These are phyloP conservation scores for Phaeomoniella chlamydospora DNA, from an alignment of 2,329 filamentous ascomycete genomes.

Conservation along the genomic window DNA sequence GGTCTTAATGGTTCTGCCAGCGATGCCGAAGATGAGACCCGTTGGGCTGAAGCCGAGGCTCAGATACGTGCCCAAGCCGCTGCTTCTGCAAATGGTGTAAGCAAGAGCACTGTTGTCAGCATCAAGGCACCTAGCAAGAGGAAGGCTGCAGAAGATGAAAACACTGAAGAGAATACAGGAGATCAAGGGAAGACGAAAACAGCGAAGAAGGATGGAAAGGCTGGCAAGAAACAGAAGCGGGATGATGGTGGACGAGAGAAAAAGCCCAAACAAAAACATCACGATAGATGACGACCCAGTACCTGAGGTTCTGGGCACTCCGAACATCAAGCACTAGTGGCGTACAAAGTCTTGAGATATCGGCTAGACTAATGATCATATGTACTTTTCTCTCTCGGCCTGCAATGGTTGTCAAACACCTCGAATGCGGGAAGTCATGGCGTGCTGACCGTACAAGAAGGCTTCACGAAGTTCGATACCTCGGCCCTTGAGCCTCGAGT, in stretches of 20 bases:
- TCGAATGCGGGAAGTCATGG: no score
- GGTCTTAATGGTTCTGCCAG: constrained; percentile 21
- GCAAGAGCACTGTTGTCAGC: constrained; percentile 54
- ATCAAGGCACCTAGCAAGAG: constrained; percentile 67
- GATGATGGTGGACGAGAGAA: neutral
- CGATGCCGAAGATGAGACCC: constrained; percentile 29
- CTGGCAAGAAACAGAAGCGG: neutral
- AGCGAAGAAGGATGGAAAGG: constrained; percentile 12
- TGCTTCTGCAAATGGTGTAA: constrained; percentile 33
- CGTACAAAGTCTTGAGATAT: no score
- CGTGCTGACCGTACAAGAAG: no score
- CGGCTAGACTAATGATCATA: no score
- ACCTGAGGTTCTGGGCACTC: neutral
- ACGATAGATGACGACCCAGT: no score
- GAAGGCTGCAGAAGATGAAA: constrained; percentile 50
- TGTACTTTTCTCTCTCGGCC: no score
- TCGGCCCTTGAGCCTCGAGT: no score
- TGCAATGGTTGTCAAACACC: no score
- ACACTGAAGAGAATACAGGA: constrained; percentile 35
- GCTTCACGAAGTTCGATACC: no score
- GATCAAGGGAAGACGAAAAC: constrained; percentile 23
- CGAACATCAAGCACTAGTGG: no score
- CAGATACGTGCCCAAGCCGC: constrained; percentile 44
- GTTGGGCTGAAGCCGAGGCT: constrained; percentile 54
- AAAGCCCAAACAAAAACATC: constrained; percentile 2